Evolutionary conservation across 2,329 filamentous ascomycete genomes (phyloP), one percentile per base, ranked within the genome.

Genomic region (Thyridium curvatum): DNA sequence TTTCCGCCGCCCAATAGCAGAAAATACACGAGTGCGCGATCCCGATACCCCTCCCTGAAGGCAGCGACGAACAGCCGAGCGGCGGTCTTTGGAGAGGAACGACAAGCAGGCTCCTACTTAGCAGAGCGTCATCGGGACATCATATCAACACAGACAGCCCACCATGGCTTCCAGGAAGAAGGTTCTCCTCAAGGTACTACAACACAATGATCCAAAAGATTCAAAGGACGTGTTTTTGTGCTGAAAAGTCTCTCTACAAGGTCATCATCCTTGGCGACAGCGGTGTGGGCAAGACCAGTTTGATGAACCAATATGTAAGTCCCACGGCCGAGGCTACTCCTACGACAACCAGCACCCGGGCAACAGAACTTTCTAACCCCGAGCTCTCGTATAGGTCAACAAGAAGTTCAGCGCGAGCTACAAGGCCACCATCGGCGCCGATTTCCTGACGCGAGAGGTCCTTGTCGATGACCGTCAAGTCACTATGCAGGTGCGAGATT

Each of bases 291-390:
- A 98, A 98, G 78, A 98, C 93, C 45, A 96, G 89, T 68, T 82
- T 98, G 79, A 98, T 98, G 93, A 98, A 98, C 72, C 93, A 98
- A 97, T 98, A 97, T 86, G 93, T 97, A 81, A 64, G 86, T 54
- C 41, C 6, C 10, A 10, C 21, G 21, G 21, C 21, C 21, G 21
- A 10, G 10, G 6, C 21, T 26, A 10, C 21, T 26, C 21, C 35
- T 41, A 46, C 46, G 36, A 38, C 26, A 26, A 39, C 39, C 42
- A 40, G 43, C 34, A 32, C 33, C 31, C 29, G 36, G 29, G 21
- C 10, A 17, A 30, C 30, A 29, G 18, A 16, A 16, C 21, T 26
- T 26, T 26, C 21, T 26, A 10, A 26, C 21, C 8, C 17, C 30
- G 16, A 14, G 13, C 38, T 12, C 13, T 8, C 21, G 8, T 21